Base-by-base conservation (phyloP, 148 eudicot species). In the Arbutus unedo region DNA sequence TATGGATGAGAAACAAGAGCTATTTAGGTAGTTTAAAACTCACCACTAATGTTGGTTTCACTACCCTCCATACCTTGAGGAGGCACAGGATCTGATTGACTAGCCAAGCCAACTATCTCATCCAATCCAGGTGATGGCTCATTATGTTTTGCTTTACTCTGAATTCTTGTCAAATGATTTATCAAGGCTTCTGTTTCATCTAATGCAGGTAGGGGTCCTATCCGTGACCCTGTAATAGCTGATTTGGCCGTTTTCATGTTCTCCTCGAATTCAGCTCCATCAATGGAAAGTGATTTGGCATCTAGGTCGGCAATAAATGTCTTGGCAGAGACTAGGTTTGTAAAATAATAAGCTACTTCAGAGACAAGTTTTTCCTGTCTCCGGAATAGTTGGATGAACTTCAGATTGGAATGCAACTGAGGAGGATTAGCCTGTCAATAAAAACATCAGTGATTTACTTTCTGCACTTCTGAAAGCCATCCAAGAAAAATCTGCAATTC, bases 281-380 rank as follows among this genome's bases (percentile, higher is more conserved):
- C 81, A 16, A 85, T 85, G 16, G 87, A 79, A 54, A 85, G 76
- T 44, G 85, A 79, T 18, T 82, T 82, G 38, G 83, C 85, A 74
- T 85, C 83, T 25, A 85, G 74, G 56, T 85, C 80, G 10, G 74
- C 19, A 50, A 85, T 82, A 71, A 85, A 85, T 53, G 85, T 62
- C 82, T 85, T 79, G 59, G 81, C 85, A 44, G 87, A 82, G 85
- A 79, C 81, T 44, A 85, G 75, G 25, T 79, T 82, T 79, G 85
- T 82, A 70, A 85, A 85, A 75, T 79, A 82, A 82, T 85, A 85
- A 64, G 87, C 85, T 66, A 81, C 74, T 79, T 85, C 87, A 16
- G 85, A 82, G 59, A 79, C n/a, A 4, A 85, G 87, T 75, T 80
- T 82, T 79, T 76, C 50, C 77, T 82, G 85, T 53, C 82, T 82